A percentile compares a stretch with the other conserved stretches of the same genome.
Evolutionary conservation across 164 flowering plant species (phyloP).

Genomic region (Umbellularia californica): DNA sequence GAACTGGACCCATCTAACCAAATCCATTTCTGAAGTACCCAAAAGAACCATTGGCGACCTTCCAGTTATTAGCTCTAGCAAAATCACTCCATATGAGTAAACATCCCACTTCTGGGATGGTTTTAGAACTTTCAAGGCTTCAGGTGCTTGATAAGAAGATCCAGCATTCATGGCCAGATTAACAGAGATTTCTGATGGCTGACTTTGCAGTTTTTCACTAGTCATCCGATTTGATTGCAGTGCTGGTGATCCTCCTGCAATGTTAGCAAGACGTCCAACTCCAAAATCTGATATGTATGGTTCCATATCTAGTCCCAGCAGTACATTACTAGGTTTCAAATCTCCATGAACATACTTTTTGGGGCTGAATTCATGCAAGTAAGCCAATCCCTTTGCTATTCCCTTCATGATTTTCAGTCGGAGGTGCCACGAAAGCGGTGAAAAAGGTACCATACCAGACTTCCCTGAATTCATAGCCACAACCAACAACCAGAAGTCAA

Average conservation of each 20-base stretch:
- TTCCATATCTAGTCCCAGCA: conserved; percentile 69
- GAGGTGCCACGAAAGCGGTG: conserved; percentile 64
- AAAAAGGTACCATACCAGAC: conserved; percentile 51
- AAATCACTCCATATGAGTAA: conserved; percentile 36
- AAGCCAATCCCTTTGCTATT: conserved; percentile 67
- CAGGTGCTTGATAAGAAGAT: conserved; percentile 83
- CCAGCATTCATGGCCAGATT: conserved; percentile 19
- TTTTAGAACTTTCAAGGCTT: conserved; percentile 68
- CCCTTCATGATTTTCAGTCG: conserved; percentile 74
- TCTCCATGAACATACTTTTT: conserved; percentile 96
- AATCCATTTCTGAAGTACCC: conserved; percentile 70
- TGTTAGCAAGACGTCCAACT: conserved; percentile 83
- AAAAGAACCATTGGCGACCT: conserved; percentile 58
- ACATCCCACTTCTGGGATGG: conserved; percentile 99
- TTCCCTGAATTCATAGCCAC: conserved; percentile 48
- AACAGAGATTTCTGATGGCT: conserved; percentile 39
- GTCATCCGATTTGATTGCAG: conserved; percentile 47
- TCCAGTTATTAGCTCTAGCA: conserved; percentile 69
- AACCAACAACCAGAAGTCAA: background rate
- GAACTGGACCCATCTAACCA: conserved; percentile 77
- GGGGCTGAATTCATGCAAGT: conserved; percentile 90
- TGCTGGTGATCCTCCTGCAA: conserved; percentile 70
- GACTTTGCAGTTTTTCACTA: conserved; percentile 41
- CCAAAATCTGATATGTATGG: conserved; percentile 86
- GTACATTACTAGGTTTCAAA: conserved; percentile 70